Conservation (phyloP, 1,284 basidiomycete genomes). For the Thecaphora thlaspeos region DNA sequence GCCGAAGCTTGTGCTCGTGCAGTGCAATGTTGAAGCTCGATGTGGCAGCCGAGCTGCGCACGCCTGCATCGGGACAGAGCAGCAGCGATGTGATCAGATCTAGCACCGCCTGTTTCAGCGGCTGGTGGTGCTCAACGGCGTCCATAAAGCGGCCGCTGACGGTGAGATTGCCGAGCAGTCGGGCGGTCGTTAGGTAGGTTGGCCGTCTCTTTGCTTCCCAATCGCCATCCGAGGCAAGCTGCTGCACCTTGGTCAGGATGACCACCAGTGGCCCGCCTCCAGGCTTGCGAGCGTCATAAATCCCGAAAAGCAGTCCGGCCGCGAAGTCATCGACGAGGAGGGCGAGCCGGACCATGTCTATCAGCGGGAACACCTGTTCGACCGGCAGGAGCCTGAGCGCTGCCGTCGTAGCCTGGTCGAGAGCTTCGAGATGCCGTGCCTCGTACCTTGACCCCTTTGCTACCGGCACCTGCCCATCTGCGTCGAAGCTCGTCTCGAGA, state of each 20-base stretch:
- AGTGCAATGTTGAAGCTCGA: conserved; percentile 72
- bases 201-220: conserved; percentile 63
- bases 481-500: conserved; percentile 15
- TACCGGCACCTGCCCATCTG: conserved; percentile 2
- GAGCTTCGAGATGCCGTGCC: conserved; percentile 51
- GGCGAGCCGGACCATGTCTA: conserved; percentile 79
- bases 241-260: conserved; percentile 12
- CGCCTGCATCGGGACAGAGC: conserved; percentile 68
- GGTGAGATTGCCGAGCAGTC: conserved; percentile 74
- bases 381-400: conserved; percentile 64
- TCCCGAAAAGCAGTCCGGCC: conserved; percentile 6
- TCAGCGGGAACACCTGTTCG: conserved; percentile 72
- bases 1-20: conserved; percentile 32
- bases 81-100: conserved; percentile 68
- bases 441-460: background rate
- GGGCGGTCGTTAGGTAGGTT: conserved; percentile 65
- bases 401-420: conserved; percentile 62
- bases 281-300: conserved; percentile 11
- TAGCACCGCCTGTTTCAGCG: conserved; percentile 55
- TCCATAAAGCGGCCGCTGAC: conserved; percentile 60
- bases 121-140: conserved; percentile 64
- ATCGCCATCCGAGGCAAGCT: conserved; percentile 55
- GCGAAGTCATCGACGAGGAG: conserved; percentile 65
- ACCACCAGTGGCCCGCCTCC: background rate
- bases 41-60: conserved; percentile 76